Base-by-base conservation (phyloP, 768 basidiomycete species). In the Boletus barrowsii region DNA sequence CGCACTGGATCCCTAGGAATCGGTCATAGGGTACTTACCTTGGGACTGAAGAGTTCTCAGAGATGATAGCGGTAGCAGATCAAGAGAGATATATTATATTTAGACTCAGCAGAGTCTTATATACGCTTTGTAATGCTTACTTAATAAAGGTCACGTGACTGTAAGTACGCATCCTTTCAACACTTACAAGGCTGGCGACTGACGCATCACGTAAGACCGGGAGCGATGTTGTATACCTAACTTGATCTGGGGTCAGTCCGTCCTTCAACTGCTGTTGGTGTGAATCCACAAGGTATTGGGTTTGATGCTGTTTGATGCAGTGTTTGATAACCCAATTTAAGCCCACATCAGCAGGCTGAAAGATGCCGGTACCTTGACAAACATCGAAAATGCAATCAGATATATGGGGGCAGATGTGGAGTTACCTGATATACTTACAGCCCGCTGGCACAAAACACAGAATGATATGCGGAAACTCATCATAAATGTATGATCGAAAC, bases 131-230 rank as follows among this genome's bases (percentile, higher is more conserved):
- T n/a, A n/a, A n/a, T n/a, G n/a, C n/a, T n/a, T n/a, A n/a, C n/a
- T n/a, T n/a, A n/a, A n/a, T n/a, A n/a, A n/a, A n/a, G n/a, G n/a
- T n/a, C n/a, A n/a, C n/a, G n/a, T n/a, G n/a, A n/a, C n/a, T n/a
- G n/a, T n/a, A n/a, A n/a, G n/a, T n/a, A n/a, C n/a, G n/a, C n/a
- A n/a, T n/a, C n/a, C n/a, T n/a, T n/a, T n/a, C n/a, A n/a, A n/a
- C n/a, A n/a, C n/a, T 52, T 2, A 68, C 54, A 47, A 64, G 47
- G 6, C 47, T 44, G 3, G 43, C 18, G 0, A 68, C 63, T 14
- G 62, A 62, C 1, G 65, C 63, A 52, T 68, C 58, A 1, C 56
- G 52, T 17, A 69, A 56, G 32, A 56, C 54, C 2, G 61, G 58
- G 1, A 65, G 45, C 14, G 60, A 67, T 20, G 54, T 65, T 0